Evolutionary conservation across 768 basidiomycete species (phyloP), one percentile per base, ranked within the genome.

Genomic region (Collybia nuda): DNA sequence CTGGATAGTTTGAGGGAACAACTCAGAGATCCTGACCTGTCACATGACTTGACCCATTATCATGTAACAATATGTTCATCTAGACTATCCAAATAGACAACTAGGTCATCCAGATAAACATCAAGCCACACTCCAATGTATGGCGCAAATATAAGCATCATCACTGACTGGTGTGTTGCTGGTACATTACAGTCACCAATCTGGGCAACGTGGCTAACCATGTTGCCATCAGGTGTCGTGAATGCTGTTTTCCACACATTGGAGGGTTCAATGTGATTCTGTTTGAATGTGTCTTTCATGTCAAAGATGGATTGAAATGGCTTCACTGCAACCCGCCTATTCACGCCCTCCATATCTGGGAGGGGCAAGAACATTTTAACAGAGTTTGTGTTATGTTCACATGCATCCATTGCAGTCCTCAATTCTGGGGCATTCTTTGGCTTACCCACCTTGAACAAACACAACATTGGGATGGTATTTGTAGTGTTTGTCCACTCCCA

Each of bases 21-120:
- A n/a, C n/a, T n/a, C n/a, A n/a, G n/a, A n/a, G n/a, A n/a, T n/a
- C n/a, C n/a, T n/a, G n/a, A n/a, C n/a, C n/a, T n/a, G n/a, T n/a
- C n/a, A n/a, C n/a, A n/a, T n/a, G n/a, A n/a, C n/a, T n/a, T n/a
- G n/a, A n/a, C n/a, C n/a, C n/a, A n/a, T n/a, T n/a, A n/a, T n/a
- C n/a, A n/a, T n/a, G n/a, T n/a, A n/a, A n/a, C n/a, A 0, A 60
- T 24, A 24, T 74, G 73, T 4, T 69, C 67, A 2, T 67, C 68
- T 0, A 67, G 22, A 0, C 63, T 56, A 9, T 73, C 28, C 0
- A 71, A 77, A 55, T 66, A 75, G 14, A 75, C 65, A 4, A 75
- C 49, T n/a, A 51, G 42, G 15, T 45, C 42, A 29, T 51, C 50
- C 11, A 51, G 35, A n/a, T 51, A 51, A 0, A 51, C 42, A 14